Evolutionary conservation across 192 early-diverging fungal species (phyloP).

Genomic region (Coemansia sp.): DNA sequence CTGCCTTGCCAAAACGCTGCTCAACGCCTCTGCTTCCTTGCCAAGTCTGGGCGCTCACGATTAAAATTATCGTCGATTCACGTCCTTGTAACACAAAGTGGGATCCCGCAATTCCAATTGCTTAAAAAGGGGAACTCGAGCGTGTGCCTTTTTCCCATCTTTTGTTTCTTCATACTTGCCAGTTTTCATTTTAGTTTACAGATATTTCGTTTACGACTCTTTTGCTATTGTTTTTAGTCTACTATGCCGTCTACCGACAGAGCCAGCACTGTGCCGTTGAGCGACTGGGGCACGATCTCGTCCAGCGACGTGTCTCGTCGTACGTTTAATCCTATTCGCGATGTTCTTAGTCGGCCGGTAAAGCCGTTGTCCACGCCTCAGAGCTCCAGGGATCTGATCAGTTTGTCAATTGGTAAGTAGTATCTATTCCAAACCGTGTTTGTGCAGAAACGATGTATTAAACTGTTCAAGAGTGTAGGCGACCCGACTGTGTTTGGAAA

Average conservation of each 20-base stretch:
- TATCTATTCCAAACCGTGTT: neutral
- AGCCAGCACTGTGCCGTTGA: constrained; percentile 10
- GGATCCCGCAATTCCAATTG: too few relatives aligned
- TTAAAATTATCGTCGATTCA: neutral
- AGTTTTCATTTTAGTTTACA: neutral
- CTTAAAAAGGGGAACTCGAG: too few relatives aligned
- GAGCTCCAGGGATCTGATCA: constrained; percentile 39
- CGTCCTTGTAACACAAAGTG: too few relatives aligned
- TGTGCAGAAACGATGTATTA: neutral
- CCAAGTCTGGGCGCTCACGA: neutral
- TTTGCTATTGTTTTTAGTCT: neutral
- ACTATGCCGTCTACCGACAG: constrained; percentile 36
- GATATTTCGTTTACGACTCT: neutral
- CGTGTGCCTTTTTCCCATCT: neutral
- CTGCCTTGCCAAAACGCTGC: neutral
- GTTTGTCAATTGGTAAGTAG: constrained; percentile 46
- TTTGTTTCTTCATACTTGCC: neutral
- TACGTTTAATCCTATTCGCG: constrained; percentile 85
- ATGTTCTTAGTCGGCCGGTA: constrained; percentile 76
- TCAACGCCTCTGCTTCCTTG: neutral
- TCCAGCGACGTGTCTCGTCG: constrained; percentile 68
- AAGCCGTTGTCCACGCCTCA: constrained; percentile 61
- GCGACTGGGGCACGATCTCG: constrained; percentile 49
- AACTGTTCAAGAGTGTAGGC: constrained; percentile 32
- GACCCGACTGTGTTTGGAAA: constrained; percentile 92